Conservation (phyloP, 306 rosid species). For the Cajanus cajan region DNA sequence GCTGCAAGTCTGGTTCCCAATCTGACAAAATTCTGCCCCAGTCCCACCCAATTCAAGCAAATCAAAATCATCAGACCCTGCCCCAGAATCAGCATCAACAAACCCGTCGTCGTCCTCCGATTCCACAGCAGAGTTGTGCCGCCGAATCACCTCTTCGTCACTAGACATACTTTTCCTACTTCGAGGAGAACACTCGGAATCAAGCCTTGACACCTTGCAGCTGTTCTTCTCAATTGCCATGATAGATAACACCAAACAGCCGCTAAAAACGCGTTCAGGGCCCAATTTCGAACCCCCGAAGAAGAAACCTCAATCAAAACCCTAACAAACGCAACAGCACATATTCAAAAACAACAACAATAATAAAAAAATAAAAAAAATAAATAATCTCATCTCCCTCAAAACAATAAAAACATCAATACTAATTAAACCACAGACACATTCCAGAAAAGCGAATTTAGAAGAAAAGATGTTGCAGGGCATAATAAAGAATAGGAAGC, state of each 20-base stretch:
- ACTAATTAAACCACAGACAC: slow-evolving; percentile 2
- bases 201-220: slow-evolving; percentile 85
- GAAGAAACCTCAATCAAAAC: slow-evolving; percentile 45
- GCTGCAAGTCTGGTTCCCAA: slow-evolving; percentile 91
- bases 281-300: slow-evolving; percentile 35
- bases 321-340: slow-evolving; percentile 36
- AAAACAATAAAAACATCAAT: not conserved
- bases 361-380: too few relatives aligned
- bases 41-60: slow-evolving; percentile 94
- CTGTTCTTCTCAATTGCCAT: slow-evolving; percentile 99
- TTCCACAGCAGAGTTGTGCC: slow-evolving; percentile 64
- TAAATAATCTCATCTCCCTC: not conserved
- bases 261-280: slow-evolving; percentile 32
- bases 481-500: not conserved
- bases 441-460: not conserved
- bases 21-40: slow-evolving; percentile 90
- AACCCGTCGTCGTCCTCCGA: slow-evolving; percentile 92
- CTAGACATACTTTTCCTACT: slow-evolving; percentile 88
- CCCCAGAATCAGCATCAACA: slow-evolving; percentile 97
- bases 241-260: slow-evolving; percentile 48
- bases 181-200: slow-evolving; percentile 73
- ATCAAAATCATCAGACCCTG: slow-evolving; percentile 99
- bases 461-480: not conserved
- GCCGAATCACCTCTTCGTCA: slow-evolving; percentile 84
- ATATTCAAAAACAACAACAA: slow-evolving; percentile 25